Percentiles rank a stretch among this genome's conserved stretches.
Conservation (phyloP, 805 yeast genomes). For the Nadsonia fulvescens region DNA sequence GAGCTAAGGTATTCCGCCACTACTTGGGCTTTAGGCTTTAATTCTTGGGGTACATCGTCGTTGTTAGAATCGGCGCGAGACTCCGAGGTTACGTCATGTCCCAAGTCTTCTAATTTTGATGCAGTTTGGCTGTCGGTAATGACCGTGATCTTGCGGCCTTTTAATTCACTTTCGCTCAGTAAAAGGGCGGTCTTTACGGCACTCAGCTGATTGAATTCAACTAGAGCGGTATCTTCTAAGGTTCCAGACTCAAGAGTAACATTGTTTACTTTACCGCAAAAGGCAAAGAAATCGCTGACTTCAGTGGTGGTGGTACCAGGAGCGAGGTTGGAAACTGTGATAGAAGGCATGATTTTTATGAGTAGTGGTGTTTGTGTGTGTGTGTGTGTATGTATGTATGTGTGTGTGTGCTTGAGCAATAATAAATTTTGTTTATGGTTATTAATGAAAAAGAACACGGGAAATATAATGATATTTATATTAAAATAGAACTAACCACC, state of each 20-base stretch:
- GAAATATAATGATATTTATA: too few relatives aligned
- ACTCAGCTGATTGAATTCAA: constrained; percentile 35
- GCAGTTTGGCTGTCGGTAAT: constrained; percentile 6
- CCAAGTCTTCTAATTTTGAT: constrained; percentile 6
- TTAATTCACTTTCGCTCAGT: constrained; percentile 57
- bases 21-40: constrained; percentile 58
- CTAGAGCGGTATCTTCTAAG: constrained; percentile 26
- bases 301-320: constrained; percentile 29
- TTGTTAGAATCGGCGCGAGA: constrained; percentile 9
- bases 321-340: constrained; percentile 42
- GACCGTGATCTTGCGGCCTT: constrained; percentile 36
- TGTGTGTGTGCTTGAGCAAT: too few relatives aligned
- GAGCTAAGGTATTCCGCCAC: constrained; percentile 58
- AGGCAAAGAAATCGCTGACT: constrained; percentile 49
- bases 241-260: constrained; percentile 13
- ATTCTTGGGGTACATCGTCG: constrained; percentile 33
- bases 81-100: constrained; percentile 8
- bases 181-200: constrained; percentile 59
- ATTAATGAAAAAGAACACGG: too few relatives aligned
- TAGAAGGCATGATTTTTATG: constrained; percentile 12
- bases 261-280: constrained; percentile 41
- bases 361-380: constrained; percentile 1
- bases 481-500: too few relatives aligned
- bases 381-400: not conserved
- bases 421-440: too few relatives aligned